These are phyloP conservation scores for Claviceps sp. DNA, from an alignment of 2,329 filamentous ascomycete genomes.

Conservation along the genomic window DNA sequence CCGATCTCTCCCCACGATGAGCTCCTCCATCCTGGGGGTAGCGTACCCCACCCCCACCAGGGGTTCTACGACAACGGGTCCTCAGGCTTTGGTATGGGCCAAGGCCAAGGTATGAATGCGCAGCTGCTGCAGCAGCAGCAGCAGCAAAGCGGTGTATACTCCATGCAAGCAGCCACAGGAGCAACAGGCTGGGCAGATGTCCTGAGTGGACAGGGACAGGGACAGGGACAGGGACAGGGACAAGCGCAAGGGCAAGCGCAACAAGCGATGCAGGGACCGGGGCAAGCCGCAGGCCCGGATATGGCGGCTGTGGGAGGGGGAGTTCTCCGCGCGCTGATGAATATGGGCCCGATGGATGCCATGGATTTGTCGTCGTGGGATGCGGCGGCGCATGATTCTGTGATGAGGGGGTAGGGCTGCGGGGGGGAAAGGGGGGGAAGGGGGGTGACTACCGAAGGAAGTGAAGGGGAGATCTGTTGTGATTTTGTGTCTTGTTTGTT, in stretches of 20 bases:
- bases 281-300: constrained; percentile 15
- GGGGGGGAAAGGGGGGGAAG: neutral
- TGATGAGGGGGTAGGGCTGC: constrained; percentile 3
- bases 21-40: constrained; percentile 21
- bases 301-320: constrained; percentile 45
- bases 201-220: constrained; percentile 22
- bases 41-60: constrained; percentile 10
- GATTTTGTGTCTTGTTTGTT: no score
- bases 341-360: constrained; percentile 45
- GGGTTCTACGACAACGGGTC: constrained; percentile 26
- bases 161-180: constrained; percentile 11
- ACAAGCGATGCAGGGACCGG: constrained; percentile 7
- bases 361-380: constrained; percentile 43
- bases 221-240: constrained; percentile 18
- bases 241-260: constrained; percentile 14
- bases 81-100: constrained; percentile 22
- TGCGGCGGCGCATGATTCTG: constrained; percentile 16
- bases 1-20: constrained; percentile 33
- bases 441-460: no score
- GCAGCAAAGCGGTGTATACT: constrained; percentile 3
- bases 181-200: constrained; percentile 28
- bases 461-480: no score
- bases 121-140: constrained; percentile 14
- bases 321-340: constrained; percentile 43
- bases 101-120: constrained; percentile 9